Base-by-base conservation (phyloP, 2,329 filamentous ascomycete genomes). In the Fusarium guadeloupense region DNA sequence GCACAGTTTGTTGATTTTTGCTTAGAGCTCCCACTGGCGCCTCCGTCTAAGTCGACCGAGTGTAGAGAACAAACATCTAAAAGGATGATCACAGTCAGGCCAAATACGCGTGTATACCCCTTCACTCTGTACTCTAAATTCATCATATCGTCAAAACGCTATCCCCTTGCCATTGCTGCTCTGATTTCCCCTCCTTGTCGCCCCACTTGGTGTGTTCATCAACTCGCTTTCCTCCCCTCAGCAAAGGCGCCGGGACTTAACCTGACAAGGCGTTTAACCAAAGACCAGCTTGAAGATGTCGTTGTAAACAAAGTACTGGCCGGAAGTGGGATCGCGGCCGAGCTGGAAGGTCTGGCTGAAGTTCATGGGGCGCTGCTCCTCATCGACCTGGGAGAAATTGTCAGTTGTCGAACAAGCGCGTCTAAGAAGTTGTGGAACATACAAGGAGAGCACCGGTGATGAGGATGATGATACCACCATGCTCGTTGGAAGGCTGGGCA, bases 221-320 rank as follows among this genome's bases (percentile, higher is more conserved):
- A 40, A 33, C 45, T 58, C 48, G 28, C 42, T 59, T 39, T 49
- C 54, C 23, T 30, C 23, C 17, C 19, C 33, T 35, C 30, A 48
- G 30, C 51, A 42, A 56, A 26, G 34, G 39, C 50, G 31, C 37
- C 10, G 20, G 26, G 38, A 12, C n/a, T 26, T 30, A 23, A 14
- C 41, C 19, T 25, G 8, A 47, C 40, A 19, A 41, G 4, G 17
- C 34, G 43, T 51, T 63, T 80, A 85, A 74, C 78, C 82, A 78
- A 91, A 94, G 69, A 97, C 85, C 61, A 98, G 86, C 80, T 91
- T 91, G 88, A 98, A 98, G 76, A 98, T 80, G 77, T 98, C 94
- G 83, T 98, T 97, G 81, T 89, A 89, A 75, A 98, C 90, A 76
- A 86, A 97, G 82, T 90, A 97, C 78, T 83, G 87, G 69, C 87